Conservation (phyloP, 192 early-diverging fungal species). For the Coemansia biformis region DNA sequence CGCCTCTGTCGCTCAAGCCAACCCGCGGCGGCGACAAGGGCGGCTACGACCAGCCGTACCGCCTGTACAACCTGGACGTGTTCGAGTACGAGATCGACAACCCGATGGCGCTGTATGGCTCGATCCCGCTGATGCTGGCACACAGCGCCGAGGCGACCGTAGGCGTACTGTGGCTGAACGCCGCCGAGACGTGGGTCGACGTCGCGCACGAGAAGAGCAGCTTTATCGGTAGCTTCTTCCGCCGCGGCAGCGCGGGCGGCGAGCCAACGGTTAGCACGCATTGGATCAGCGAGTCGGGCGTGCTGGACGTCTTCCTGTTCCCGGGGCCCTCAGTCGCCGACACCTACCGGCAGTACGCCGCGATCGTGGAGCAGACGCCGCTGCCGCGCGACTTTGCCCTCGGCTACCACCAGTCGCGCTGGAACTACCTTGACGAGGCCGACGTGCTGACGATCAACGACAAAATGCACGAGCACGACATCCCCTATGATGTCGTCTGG, state of each 20-base stretch:
- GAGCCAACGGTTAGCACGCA: constrained; percentile 57
- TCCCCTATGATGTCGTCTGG: constrained; percentile 99
- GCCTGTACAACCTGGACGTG: constrained; percentile 96
- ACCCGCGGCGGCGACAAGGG: constrained; percentile 69
- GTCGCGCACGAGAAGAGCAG: constrained; percentile 62
- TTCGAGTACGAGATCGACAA: constrained; percentile 95
- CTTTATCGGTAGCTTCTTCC: constrained; percentile 23
- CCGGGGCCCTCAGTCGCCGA: constrained; percentile 63
- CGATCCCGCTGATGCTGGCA: constrained; percentile 89
- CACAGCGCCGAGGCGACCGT: constrained; percentile 69
- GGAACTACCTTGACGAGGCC: constrained; percentile 92
- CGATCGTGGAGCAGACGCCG: constrained; percentile 72
- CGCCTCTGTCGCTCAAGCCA: constrained; percentile 79
- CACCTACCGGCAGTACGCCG: constrained; percentile 67
- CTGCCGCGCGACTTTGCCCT: constrained; percentile 87
- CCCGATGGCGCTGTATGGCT: constrained; percentile 96
- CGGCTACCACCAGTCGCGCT: constrained; percentile 95
- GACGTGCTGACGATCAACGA: constrained; percentile 83
- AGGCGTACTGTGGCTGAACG: constrained; percentile 88
- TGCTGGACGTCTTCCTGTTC: constrained; percentile 85
- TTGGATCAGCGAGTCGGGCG: constrained; percentile 91
- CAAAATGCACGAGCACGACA: constrained; percentile 83
- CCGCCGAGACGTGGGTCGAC: constrained; percentile 98
- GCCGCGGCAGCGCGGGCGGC: constrained; percentile 22
- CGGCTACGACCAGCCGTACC: constrained; percentile 86